These are phyloP conservation scores for Mortierella sp. DNA, from an alignment of 371 early-diverging fungal genomes.

Conservation along the genomic window DNA sequence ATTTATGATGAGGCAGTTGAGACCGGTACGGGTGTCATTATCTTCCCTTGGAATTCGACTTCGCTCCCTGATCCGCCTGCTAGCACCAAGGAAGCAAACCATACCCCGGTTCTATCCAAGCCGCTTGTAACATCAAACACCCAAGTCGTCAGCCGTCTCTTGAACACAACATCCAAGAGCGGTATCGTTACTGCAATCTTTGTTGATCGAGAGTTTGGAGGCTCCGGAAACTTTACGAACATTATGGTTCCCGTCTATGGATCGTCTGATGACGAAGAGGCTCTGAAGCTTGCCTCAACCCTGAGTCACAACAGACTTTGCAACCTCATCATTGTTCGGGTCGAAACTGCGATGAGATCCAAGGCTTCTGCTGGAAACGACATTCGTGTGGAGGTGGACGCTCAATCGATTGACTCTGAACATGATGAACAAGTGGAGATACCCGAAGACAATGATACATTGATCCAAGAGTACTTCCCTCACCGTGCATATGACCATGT, in stretches of 20 bases:
- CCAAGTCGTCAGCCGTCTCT: conserved; percentile 29
- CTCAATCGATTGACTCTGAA: conserved; percentile 29
- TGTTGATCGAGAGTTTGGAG: conserved; percentile 51
- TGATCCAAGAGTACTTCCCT: conserved; percentile 33
- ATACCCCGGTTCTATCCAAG: conserved; percentile 23
- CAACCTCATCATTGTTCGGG: conserved; percentile 31
- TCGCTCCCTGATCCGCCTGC: conserved; percentile 37
- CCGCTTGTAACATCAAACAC: conserved; percentile 46
- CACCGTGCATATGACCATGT: conserved; percentile 18
- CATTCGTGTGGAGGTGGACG: conserved; percentile 28
- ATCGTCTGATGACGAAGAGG: conserved; percentile 42
- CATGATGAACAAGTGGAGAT: conserved; percentile 5
- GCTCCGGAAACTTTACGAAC: conserved; percentile 36
- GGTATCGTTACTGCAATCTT: conserved; percentile 39
- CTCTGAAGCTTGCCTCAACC: conserved; percentile 33
- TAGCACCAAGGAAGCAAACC: conserved; percentile 9
- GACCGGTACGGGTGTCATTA: conserved; percentile 55
- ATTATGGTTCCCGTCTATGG: conserved; percentile 47
- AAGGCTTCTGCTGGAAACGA: conserved; percentile 6
- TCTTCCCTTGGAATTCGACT: conserved; percentile 62
- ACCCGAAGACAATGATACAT: conserved; percentile 22
- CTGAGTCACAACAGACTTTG: conserved; percentile 33
- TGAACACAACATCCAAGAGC: conserved; percentile 29
- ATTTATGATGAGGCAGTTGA: conserved; percentile 60
- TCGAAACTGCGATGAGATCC: conserved; percentile 16